Evolutionary conservation across 139 green algal species (phyloP).

Genomic region (Ulvella scutata): DNA sequence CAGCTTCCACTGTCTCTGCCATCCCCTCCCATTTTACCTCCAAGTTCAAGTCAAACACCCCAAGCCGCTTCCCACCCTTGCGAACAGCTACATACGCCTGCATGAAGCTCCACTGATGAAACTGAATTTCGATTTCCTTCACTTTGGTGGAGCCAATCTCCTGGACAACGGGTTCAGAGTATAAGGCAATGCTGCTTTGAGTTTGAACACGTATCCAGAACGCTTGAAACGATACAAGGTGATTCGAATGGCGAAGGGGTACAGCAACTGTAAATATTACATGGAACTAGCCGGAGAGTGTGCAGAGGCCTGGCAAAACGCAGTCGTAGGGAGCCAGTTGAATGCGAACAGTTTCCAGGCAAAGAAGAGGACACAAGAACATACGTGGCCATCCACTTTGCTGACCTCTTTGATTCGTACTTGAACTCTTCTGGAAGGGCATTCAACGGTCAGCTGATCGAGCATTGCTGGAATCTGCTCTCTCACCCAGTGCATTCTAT

Average conservation of each 20-base stretch:
- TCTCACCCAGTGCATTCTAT: constrained; percentile 1
- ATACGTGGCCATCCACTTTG: neutral
- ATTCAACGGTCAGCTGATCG: neutral
- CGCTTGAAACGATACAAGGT: too few species aligned
- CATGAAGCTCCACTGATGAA: too few species aligned
- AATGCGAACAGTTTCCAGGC: neutral
- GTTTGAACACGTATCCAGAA: too few species aligned
- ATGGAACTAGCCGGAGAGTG: too few species aligned
- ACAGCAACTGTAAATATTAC: too few species aligned
- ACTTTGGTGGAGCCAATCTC: too few species aligned
- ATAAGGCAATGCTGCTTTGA: too few species aligned
- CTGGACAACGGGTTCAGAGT: too few species aligned
- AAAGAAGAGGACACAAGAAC: neutral
- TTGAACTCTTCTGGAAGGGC: neutral
- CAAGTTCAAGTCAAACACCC: neutral
- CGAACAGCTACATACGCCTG: neutral
- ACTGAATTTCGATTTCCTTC: too few species aligned
- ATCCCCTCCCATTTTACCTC: neutral
- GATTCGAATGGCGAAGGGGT: too few species aligned
- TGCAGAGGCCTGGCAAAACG: too few species aligned
- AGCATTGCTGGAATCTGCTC: neutral
- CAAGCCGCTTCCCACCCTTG: neutral
- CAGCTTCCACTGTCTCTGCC: neutral
- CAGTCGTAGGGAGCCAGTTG: neutral
- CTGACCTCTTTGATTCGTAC: neutral